Percentiles rank a stretch among this genome's conserved stretches.
Evolutionary conservation across 768 basidiomycete genomes (phyloP).

Genomic region (Auricularia heimuer): DNA sequence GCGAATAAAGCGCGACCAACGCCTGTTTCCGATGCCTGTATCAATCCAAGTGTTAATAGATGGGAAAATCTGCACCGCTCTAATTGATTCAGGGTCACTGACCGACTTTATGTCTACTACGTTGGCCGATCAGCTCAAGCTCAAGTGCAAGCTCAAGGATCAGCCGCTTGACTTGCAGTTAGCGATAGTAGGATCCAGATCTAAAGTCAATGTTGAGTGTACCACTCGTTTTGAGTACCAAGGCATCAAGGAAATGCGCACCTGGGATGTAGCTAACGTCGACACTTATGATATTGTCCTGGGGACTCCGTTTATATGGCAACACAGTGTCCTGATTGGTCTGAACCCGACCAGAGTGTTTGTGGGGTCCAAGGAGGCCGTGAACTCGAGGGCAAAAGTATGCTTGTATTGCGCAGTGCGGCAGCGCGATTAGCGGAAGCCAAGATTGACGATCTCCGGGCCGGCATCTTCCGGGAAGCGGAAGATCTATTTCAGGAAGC

Average conservation of each 20-base stretch:
- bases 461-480: conserved; percentile 7
- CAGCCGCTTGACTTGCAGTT: too few relatives aligned
- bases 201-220: too few relatives aligned
- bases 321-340: background rate
- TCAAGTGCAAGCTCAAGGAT: too few relatives aligned
- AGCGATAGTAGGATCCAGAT: too few relatives aligned
- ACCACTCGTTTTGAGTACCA: too few relatives aligned
- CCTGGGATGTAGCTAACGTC: conserved; percentile 3
- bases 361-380: too few relatives aligned
- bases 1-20: too few relatives aligned
- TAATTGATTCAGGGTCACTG: background rate
- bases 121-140: background rate
- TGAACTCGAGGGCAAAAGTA: background rate
- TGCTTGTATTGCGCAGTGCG: background rate
- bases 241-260: background rate
- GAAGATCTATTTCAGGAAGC: conserved; percentile 6
- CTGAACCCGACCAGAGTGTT: too few relatives aligned
- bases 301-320: conserved; percentile 2
- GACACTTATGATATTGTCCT: conserved; percentile 3
- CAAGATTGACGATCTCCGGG: conserved; percentile 5
- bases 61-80: too few relatives aligned
- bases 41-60: too few relatives aligned
- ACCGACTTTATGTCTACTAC: conserved; percentile 5
- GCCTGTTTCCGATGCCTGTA: too few relatives aligned
- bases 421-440: conserved; percentile 1